Conservation (phyloP, 108 stramenopile species). For the Cyclostephanos tholiformis region DNA sequence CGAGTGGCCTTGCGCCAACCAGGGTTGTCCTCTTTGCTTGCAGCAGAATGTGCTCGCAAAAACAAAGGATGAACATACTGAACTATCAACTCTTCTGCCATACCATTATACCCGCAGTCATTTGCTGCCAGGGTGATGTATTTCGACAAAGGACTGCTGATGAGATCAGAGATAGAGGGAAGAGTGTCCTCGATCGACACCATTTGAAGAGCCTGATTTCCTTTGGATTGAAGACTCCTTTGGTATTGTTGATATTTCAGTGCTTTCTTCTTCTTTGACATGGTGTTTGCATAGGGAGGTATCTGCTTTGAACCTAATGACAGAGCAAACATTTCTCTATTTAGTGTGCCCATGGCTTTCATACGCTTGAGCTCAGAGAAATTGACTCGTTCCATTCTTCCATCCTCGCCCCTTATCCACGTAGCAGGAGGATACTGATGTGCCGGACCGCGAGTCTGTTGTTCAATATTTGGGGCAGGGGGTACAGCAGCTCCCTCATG, state of each 20-base stretch:
- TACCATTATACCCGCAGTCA: not conserved
- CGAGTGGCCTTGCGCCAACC: conserved; percentile 1
- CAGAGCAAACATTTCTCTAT: not conserved
- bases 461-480: no score
- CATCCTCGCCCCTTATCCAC: not conserved
- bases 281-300: not conserved
- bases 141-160: no score
- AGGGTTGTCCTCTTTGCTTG: conserved; percentile 1
- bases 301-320: not conserved
- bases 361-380: no score
- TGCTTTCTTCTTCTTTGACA: no score
- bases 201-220: not conserved
- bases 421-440: not conserved
- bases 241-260: conserved; percentile 12
- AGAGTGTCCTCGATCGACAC: conserved; percentile 1
- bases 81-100: not conserved
- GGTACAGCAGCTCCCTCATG: no score
- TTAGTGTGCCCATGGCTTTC: not conserved
- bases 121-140: conserved; percentile 1
- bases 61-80: conserved; percentile 5
- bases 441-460: no score
- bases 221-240: conserved; percentile 1
- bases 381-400: no score
- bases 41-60: not conserved
- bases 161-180: no score